phyloP scores from a whole-genome alignment of 2,329 filamentous ascomycete species.

The Scleromitrula shiraiana region DNA sequence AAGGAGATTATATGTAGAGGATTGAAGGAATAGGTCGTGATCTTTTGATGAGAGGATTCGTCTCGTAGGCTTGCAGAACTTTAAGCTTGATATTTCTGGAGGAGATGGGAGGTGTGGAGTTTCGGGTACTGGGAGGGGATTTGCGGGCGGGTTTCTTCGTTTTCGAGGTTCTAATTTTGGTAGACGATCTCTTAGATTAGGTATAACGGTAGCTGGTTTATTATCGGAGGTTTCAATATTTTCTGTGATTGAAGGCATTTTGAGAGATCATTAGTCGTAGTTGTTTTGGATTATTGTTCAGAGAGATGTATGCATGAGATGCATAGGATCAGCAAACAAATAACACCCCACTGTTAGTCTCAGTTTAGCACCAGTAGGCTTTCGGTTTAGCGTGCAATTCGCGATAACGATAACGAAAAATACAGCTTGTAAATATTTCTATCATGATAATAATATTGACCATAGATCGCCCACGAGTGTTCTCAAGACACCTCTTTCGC shows the following conservation, averaged over 20 bases:
- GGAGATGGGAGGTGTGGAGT: slow-evolving; percentile 68
- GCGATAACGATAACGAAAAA: slow-evolving; percentile 10
- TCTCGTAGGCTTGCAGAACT: slow-evolving; percentile 60
- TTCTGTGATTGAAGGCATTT: slow-evolving; percentile 24
- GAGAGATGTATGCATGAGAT: not conserved
- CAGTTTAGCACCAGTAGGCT: not conserved
- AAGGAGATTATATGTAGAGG: slow-evolving; percentile 67
- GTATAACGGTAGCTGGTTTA: slow-evolving; percentile 27
- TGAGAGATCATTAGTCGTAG: slow-evolving; percentile 8
- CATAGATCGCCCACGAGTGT: too few species aligned
- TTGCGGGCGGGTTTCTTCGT: slow-evolving; percentile 43
- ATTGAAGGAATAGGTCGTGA: slow-evolving; percentile 72
- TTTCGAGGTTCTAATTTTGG: slow-evolving; percentile 61
- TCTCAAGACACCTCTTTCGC: not conserved
- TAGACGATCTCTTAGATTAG: slow-evolving; percentile 48
- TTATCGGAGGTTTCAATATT: slow-evolving; percentile 3
- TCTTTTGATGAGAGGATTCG: slow-evolving; percentile 77
- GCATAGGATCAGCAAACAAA: not conserved
- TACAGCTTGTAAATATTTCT: too few species aligned
- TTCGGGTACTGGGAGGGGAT: slow-evolving; percentile 57
- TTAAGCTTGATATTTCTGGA: slow-evolving; percentile 50
- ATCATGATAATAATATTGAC: too few species aligned
- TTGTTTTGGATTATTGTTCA: slow-evolving; percentile 4
- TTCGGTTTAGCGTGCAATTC: slow-evolving; percentile 2
- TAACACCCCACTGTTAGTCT: not conserved